Evolutionary conservation across 1,139 yeast species (phyloP).

Genomic region (Debaryomycetaceae sp.): DNA sequence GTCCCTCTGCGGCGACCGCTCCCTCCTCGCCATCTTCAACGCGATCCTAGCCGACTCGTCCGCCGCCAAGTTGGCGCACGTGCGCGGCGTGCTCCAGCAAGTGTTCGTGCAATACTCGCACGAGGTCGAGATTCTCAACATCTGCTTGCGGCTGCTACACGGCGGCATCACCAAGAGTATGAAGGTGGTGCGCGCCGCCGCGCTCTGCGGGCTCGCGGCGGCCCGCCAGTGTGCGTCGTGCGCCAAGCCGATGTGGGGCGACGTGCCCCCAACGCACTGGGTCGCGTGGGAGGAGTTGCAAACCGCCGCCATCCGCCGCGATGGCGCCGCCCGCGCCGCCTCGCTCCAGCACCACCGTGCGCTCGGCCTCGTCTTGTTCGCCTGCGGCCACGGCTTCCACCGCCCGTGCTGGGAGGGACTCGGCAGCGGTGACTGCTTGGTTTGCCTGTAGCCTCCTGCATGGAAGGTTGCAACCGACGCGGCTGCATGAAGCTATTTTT

Average conservation of each 20-base stretch:
- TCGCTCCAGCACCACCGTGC: no score
- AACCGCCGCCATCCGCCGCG: no score
- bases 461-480: no score
- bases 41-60: slow-evolving; percentile 38
- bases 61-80: slow-evolving; percentile 49
- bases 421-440: slow-evolving; percentile 7
- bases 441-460: slow-evolving; percentile 2
- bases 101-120: slow-evolving; percentile 61
- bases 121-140: slow-evolving; percentile 54
- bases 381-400: slow-evolving; percentile 66
- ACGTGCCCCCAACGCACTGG: slow-evolving; percentile 37
- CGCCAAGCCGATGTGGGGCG: slow-evolving; percentile 63
- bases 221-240: slow-evolving; percentile 65
- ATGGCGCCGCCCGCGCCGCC: no score
- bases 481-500: no score
- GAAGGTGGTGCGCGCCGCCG: slow-evolving; percentile 31
- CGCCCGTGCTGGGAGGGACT: slow-evolving; percentile 44
- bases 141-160: slow-evolving; percentile 52
- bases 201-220: slow-evolving; percentile 59
- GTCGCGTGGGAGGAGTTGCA: slow-evolving; percentile 47
- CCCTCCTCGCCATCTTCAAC: slow-evolving; percentile 49
- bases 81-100: slow-evolving; percentile 58
- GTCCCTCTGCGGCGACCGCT: no score
- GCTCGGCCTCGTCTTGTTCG: slow-evolving; percentile 29
- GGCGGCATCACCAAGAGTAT: slow-evolving; percentile 48